Base-by-base conservation (phyloP, 176 grass and related monocot genomes). In the Aechmea fasciata region DNA sequence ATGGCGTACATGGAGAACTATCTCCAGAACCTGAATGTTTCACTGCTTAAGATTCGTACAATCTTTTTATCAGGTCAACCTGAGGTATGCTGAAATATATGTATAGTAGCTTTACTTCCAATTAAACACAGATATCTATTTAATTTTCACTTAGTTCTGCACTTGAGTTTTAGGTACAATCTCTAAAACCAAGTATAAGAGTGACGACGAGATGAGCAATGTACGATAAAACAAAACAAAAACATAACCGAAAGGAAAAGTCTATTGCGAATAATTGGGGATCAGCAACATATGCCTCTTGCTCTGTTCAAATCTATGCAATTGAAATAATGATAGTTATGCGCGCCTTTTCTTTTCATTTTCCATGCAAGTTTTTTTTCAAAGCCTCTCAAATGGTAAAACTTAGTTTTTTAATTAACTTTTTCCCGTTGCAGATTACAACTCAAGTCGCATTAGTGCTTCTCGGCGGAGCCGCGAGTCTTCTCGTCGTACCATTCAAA, bases 1-100 rank as follows among this genome's bases (percentile, higher is more conserved):
- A 92, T 97, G 86, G 79, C 86, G 65, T 83, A 85, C 11, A 74
- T 97, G 71, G 93, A 97, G 67, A 97, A 92, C 75, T 92, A 83
- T 83, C 93, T 96, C 17, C 93, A 92, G 53, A 75, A 83, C 17
- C 51, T 96, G 70, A 92, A 96, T 85, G 76, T 96, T 33, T 73
- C 89, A 63, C 79, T 96, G 75, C 79, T 96, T 71, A 96, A 96
- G 72, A 75, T 87, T 15, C 84, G 74, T 20, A 88, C 83, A 19
- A 83, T 97, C 61, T 49, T 87, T 57, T 76, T 97, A 83, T 85
- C 86, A 66, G 84, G 86, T 71, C 93, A 97, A 82, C 86, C 89
- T 75, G 93, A 92, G 85, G 93, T 97, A 90, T 63, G 73, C 64
- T 9, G 18, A 47, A 80, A 66, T 61, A 80, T 63, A 22, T 70